These are phyloP conservation scores for Ogataea paradorogensis DNA, from an alignment of 805 yeast genomes.

Conservation along the genomic window DNA sequence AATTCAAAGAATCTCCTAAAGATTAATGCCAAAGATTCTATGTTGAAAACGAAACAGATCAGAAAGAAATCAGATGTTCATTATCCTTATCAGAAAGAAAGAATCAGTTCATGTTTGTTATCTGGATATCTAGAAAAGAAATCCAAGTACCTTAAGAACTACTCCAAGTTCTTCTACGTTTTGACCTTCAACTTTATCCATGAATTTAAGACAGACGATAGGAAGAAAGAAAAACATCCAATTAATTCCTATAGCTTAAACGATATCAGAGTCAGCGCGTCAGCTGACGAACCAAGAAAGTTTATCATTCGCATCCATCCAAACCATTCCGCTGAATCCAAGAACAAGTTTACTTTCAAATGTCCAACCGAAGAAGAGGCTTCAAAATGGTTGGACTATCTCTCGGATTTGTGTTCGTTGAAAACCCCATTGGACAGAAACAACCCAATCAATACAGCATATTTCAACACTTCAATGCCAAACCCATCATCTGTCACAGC, in stretches of 20 bases:
- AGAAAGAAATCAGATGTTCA: constrained; percentile 48
- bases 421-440: constrained; percentile 49
- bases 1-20: constrained; percentile 41
- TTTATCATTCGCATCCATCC: constrained; percentile 38
- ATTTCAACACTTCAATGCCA: constrained; percentile 9
- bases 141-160: constrained; percentile 58
- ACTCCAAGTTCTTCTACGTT: constrained; percentile 62
- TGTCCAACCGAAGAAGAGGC: constrained; percentile 44
- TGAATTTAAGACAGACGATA: constrained; percentile 58
- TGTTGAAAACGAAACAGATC: constrained; percentile 34
- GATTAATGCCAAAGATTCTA: constrained; percentile 31
- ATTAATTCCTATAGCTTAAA: constrained; percentile 40
- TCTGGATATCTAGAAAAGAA: constrained; percentile 61
- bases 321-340: constrained; percentile 24
- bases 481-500: constrained; percentile 10
- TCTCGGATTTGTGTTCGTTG: constrained; percentile 49
- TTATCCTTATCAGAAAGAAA: constrained; percentile 54
- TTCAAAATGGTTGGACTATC: constrained; percentile 52
- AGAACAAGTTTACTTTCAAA: constrained; percentile 37
- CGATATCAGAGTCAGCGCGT: constrained; percentile 31
- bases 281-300: constrained; percentile 35
- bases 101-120: constrained; percentile 50
- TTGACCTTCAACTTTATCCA: constrained; percentile 65
- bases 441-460: constrained; percentile 35
- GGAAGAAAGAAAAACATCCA: constrained; percentile 52